These are phyloP conservation scores for Lasiodiplodia citricola DNA, from an alignment of 2,329 filamentous ascomycete genomes.

Conservation along the genomic window DNA sequence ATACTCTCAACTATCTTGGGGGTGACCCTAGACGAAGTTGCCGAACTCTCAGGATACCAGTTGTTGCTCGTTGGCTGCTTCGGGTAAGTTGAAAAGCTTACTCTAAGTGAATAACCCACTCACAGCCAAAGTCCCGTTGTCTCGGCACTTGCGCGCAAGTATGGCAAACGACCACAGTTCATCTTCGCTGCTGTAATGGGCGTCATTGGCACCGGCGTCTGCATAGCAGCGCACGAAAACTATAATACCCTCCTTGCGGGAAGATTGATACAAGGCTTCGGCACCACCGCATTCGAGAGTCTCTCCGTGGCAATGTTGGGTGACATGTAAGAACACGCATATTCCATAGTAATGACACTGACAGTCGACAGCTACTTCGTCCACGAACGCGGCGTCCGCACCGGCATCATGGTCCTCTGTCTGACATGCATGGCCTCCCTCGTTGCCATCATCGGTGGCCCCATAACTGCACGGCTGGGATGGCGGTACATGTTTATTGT, in stretches of 20 bases:
- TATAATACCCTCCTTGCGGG: constrained; percentile 42
- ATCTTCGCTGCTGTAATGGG: constrained; percentile 40
- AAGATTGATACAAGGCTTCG: constrained; percentile 40
- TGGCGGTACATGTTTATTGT: constrained; percentile 39
- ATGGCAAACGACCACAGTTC: constrained; percentile 43
- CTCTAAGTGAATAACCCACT: neutral
- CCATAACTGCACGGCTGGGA: constrained; percentile 36
- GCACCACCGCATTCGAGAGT: constrained; percentile 42
- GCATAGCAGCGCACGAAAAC: constrained; percentile 38
- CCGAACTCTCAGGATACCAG: constrained; percentile 35
- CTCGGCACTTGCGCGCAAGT: constrained; percentile 43
- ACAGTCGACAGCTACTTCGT: constrained; percentile 34
- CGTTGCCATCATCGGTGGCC: constrained; percentile 38
- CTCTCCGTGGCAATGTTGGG: constrained; percentile 41
- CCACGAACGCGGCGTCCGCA: constrained; percentile 39
- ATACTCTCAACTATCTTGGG: constrained; percentile 31
- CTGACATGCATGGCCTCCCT: constrained; percentile 39
- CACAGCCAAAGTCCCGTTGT: constrained; percentile 33
- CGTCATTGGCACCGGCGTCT: constrained; percentile 40
- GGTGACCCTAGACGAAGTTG: constrained; percentile 35
- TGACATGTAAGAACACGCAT: constrained; percentile 34
- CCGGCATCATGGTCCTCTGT: constrained; percentile 39
- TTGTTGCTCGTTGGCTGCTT: constrained; percentile 34
- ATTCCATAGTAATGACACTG: neutral
- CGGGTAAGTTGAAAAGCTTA: constrained; percentile 27